These are phyloP conservation scores for Aegle marmelos DNA, from an alignment of 345 rosid species.

Conservation along the genomic window DNA sequence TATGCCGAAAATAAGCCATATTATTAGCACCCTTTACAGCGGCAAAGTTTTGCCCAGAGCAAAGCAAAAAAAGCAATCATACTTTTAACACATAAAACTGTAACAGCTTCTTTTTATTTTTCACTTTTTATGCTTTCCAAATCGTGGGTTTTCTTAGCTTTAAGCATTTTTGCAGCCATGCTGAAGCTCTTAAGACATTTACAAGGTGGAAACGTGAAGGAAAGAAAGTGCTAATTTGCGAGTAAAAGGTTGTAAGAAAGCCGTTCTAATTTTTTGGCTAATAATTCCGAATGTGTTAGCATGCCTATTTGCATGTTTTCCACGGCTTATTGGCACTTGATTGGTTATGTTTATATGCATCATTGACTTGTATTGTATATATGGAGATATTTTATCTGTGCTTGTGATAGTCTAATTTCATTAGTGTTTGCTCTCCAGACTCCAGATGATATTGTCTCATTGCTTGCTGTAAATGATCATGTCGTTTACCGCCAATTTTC, in stretches of 20 bases:
- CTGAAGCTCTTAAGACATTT: background rate
- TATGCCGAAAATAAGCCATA: background rate
- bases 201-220: background rate
- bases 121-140: background rate
- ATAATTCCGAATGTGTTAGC: background rate
- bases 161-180: background rate
- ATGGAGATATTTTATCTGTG: background rate
- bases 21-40: background rate
- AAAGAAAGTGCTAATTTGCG: background rate
- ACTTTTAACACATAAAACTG: background rate
- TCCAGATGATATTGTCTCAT: background rate
- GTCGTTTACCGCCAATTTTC: background rate
- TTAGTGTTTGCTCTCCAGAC: background rate
- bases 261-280: background rate
- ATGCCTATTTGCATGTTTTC: background rate
- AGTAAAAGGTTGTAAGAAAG: background rate
- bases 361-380: background rate
- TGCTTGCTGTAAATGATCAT: background rate
- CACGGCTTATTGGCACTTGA: background rate
- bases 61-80: background rate
- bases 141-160: background rate
- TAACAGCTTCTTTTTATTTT: background rate
- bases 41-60: constrained; percentile 3
- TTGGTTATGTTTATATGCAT: background rate
- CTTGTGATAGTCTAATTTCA: background rate